A percentile compares a stretch with the other conserved stretches of the same genome.
Conservation (phyloP, 1,284 basidiomycete genomes). For the Vanrija humicola region DNA sequence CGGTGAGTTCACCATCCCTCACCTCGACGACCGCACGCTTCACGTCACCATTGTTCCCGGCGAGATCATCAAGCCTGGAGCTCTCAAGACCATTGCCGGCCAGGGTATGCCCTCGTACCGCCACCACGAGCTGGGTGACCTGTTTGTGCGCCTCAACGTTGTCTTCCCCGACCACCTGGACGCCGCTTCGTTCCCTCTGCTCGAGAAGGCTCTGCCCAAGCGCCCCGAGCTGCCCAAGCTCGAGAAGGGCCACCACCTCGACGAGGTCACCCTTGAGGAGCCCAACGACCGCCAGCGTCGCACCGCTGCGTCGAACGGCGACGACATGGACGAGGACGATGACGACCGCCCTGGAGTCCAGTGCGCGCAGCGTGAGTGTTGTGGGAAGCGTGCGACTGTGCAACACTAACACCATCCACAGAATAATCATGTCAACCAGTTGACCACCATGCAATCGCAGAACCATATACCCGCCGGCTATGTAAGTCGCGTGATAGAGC, state of each 20-base stretch:
- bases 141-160: constrained; percentile 84
- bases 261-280: constrained; percentile 83
- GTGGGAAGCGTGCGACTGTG: neutral
- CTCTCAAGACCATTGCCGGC: constrained; percentile 83
- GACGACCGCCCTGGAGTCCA: constrained; percentile 50
- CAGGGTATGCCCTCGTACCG: constrained; percentile 99
- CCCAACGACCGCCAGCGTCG: constrained; percentile 69
- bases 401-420: constrained; percentile 7
- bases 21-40: constrained; percentile 88
- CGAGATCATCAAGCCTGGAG: constrained; percentile 90
- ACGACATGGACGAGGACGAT: constrained; percentile 64
- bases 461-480: constrained; percentile 9
- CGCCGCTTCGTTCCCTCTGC: constrained; percentile 61
- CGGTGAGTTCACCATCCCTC: constrained; percentile 84
- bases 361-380: constrained; percentile 51
- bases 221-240: constrained; percentile 68
- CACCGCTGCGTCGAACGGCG: constrained; percentile 55
- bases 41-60: constrained; percentile 82
- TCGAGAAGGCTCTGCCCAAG: constrained; percentile 84
- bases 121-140: constrained; percentile 93
- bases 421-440: constrained; percentile 14
- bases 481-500: constrained; percentile 11
- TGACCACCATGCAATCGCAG: neutral
- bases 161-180: constrained; percentile 85
- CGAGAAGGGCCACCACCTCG: constrained; percentile 63